Evolutionary conservation across 257 asterid genomes (phyloP).

Genomic region (Nicotiana obtusifolia): DNA sequence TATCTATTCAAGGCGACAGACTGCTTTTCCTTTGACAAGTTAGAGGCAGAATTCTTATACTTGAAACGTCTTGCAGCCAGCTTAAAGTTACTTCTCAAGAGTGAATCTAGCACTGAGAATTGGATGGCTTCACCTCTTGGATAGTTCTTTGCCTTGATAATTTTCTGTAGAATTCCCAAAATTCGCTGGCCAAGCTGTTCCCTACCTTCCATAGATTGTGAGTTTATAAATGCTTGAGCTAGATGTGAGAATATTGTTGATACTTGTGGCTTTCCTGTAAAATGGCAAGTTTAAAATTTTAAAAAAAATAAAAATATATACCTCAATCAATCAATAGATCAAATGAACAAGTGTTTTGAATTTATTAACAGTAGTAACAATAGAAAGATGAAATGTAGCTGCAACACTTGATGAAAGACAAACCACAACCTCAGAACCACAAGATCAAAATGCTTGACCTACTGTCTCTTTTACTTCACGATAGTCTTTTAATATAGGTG

Average conservation of each 20-base stretch:
- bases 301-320: not conserved
- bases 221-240: conserved; percentile 71
- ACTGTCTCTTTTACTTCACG: conserved; percentile 22
- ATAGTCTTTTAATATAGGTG: not conserved
- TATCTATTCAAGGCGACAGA: conserved; percentile 64
- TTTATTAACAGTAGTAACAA: conserved; percentile 60
- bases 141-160: conserved; percentile 81
- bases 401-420: not conserved
- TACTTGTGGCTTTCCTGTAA: conserved; percentile 76
- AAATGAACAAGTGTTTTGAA: not conserved
- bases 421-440: not conserved
- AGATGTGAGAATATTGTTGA: conserved; percentile 67
- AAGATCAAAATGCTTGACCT: not conserved
- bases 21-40: conserved; percentile 68
- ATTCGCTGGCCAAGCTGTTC: conserved; percentile 83
- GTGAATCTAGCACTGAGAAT: conserved; percentile 62
- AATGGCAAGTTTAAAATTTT: conserved; percentile 12
- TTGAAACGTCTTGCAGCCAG: conserved; percentile 76
- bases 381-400: conserved; percentile 17
- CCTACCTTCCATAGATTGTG: conserved; percentile 80
- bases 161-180: conserved; percentile 65
- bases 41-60: conserved; percentile 62
- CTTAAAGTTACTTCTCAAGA: conserved; percentile 51
- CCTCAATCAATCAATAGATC: not conserved
- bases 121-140: conserved; percentile 77